Conservation (phyloP, 306 rosid species). For the Quercus cerris region DNA sequence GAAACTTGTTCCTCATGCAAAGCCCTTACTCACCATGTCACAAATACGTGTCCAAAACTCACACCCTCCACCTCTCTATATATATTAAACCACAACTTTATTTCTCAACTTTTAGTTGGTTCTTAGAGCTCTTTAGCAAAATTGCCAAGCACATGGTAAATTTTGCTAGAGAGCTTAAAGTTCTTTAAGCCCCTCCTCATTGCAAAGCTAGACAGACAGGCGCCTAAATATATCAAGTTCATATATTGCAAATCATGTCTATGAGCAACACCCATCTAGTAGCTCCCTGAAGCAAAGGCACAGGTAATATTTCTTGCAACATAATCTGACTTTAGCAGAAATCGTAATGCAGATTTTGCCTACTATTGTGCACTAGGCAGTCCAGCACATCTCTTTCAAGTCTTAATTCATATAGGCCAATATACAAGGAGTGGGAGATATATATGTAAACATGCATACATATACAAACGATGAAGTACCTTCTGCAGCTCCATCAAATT, state of each 20-base stretch:
- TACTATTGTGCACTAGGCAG: not conserved
- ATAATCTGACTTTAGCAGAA: too few species aligned
- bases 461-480: slow-evolving; percentile 39
- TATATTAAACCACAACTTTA: slow-evolving; percentile 9
- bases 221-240: not conserved
- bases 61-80: slow-evolving; percentile 31
- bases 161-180: too few species aligned
- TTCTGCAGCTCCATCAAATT: slow-evolving; percentile 58
- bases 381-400: not conserved
- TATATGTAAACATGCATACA: not conserved
- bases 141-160: too few species aligned
- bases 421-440: not conserved
- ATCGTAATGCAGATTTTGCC: too few species aligned
- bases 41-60: slow-evolving; percentile 54
- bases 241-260: not conserved
- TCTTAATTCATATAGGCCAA: not conserved
- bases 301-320: too few species aligned
- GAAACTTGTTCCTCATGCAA: slow-evolving; percentile 89
- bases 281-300: not conserved
- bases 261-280: not conserved
- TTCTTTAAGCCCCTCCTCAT: too few species aligned
- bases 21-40: slow-evolving; percentile 51
- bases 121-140: too few species aligned
- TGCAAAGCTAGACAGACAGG: too few species aligned
- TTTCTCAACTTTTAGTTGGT: too few species aligned